Percentiles rank a stretch among this genome's conserved stretches.
phyloP scores from a whole-genome alignment of 192 early-diverging fungal species.

The Podila verticillata region DNA sequence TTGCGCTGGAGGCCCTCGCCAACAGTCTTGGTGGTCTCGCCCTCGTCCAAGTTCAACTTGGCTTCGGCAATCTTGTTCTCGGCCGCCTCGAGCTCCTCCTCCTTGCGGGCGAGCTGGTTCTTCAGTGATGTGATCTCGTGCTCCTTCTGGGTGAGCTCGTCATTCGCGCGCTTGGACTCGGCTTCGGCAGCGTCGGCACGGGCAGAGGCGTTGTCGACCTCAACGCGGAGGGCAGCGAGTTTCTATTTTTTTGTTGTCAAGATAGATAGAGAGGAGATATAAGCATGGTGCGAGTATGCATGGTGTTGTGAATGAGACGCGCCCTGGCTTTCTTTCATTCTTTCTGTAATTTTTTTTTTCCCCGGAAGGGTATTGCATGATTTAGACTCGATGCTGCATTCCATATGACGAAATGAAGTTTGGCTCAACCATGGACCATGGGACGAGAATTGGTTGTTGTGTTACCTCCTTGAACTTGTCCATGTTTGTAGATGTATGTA shows the following conservation, averaged over 20 bases:
- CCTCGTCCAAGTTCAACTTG: conserved; percentile 54
- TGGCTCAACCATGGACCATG: too few relatives aligned
- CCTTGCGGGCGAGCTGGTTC: conserved; percentile 60
- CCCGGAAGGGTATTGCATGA: too few relatives aligned
- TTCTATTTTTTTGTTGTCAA: conserved; percentile 22
- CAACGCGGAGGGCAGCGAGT: conserved; percentile 55
- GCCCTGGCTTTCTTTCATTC: too few relatives aligned
- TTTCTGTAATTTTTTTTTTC: too few relatives aligned
- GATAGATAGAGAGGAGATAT: not conserved
- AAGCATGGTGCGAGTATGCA: not conserved
- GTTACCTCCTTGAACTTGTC: conserved; percentile 54
- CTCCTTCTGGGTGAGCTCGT: conserved; percentile 73
- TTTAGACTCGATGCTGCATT: too few relatives aligned
- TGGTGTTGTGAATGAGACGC: not conserved
- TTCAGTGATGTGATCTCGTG: conserved; percentile 77
- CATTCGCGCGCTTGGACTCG: conserved; percentile 67
- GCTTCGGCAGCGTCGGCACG: conserved; percentile 38
- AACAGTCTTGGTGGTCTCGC: conserved; percentile 49
- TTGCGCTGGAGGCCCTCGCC: conserved; percentile 41
- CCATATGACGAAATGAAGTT: too few relatives aligned
- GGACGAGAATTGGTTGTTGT: not conserved
- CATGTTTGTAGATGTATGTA: conserved; percentile 20
- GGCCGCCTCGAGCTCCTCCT: conserved; percentile 63
- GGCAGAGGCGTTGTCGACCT: conserved; percentile 40
- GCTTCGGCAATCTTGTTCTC: conserved; percentile 55